Percentiles rank a stretch among this genome's conserved stretches.
These are phyloP conservation scores for Danielozyma ontarioensis DNA, from an alignment of 805 yeast genomes.

Conservation along the genomic window DNA sequence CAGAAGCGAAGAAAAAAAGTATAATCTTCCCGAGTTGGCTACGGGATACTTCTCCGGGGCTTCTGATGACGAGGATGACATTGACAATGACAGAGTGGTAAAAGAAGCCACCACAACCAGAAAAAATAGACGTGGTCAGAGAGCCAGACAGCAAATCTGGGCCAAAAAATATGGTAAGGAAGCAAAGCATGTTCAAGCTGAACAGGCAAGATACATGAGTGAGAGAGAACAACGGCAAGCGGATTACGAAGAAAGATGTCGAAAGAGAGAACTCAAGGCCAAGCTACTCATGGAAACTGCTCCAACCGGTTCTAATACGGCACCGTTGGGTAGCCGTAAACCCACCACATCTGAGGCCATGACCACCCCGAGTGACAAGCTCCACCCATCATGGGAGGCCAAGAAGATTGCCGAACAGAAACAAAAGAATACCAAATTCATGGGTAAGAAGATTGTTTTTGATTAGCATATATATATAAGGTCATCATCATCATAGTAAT, in stretches of 20 bases:
- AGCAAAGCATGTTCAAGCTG: conserved; percentile 80
- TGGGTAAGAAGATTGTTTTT: conserved; percentile 82
- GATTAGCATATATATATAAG: conserved; percentile 29
- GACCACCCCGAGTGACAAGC: conserved; percentile 7
- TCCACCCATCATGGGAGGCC: conserved; percentile 99
- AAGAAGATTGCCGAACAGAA: conserved; percentile 69
- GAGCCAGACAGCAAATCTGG: conserved; percentile 97
- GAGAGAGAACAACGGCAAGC: conserved; percentile 55
- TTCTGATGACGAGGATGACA: conserved; percentile 54
- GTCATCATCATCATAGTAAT: not conserved
- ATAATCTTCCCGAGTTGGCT: conserved; percentile 61
- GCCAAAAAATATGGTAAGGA: conserved; percentile 77
- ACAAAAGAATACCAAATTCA: conserved; percentile 57
- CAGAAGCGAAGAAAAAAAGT: conserved; percentile 19
- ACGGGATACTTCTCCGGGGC: conserved; percentile 85
- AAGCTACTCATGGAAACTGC: conserved; percentile 18
- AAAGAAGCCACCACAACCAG: conserved; percentile 51
- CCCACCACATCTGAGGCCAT: conserved; percentile 3
- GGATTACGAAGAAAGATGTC: conserved; percentile 70
- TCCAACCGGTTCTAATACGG: conserved; percentile 36
- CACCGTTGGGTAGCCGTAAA: conserved; percentile 35
- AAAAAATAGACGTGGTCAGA: conserved; percentile 92
- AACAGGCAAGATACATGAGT: conserved; percentile 47
- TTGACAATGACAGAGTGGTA: conserved; percentile 44
- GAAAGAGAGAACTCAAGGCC: conserved; percentile 57